Evolutionary conservation across 495 filamentous ascomycete genomes (phyloP).

Genomic region (Cercophora samala): DNA sequence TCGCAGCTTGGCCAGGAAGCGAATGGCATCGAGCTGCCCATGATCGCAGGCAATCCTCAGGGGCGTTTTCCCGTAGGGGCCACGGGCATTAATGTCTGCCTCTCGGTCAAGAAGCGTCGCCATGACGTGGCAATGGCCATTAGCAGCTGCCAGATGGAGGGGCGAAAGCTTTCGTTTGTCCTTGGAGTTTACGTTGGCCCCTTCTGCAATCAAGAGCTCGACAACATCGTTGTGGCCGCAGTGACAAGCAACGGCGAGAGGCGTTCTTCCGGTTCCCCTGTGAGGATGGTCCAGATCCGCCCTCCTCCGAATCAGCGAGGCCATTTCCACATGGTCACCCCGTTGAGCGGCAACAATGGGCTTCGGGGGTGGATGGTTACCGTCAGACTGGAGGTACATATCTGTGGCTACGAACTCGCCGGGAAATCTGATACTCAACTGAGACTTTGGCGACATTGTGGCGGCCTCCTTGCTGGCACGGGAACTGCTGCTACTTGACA

Average conservation of each 20-base stretch:
- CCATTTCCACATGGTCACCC: constrained; percentile 4
- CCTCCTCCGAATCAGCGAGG: constrained; percentile 4
- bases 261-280: constrained; percentile 10
- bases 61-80: constrained; percentile 5
- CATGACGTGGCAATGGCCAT: constrained; percentile 4
- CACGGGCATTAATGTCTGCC: constrained; percentile 7
- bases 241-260: constrained; percentile 10
- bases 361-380: neutral
- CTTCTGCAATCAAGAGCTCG: constrained; percentile 9
- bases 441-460: too few species aligned
- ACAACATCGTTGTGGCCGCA: constrained; percentile 13
- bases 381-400: constrained; percentile 12
- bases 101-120: constrained; percentile 5
- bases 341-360: constrained; percentile 8
- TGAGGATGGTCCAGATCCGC: constrained; percentile 4
- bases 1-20: constrained; percentile 6
- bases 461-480: too few species aligned
- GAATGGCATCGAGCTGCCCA: constrained; percentile 2
- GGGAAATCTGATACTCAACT: neutral
- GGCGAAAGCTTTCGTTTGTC: neutral
- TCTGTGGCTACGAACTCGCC: constrained; percentile 1
- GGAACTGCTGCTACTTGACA: too few species aligned
- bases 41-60: constrained; percentile 13
- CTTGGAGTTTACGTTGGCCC: constrained; percentile 1
- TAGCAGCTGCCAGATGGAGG: constrained; percentile 13